Conservation (phyloP, 768 basidiomycete genomes). For the Sporobolomyces phaffii region DNA sequence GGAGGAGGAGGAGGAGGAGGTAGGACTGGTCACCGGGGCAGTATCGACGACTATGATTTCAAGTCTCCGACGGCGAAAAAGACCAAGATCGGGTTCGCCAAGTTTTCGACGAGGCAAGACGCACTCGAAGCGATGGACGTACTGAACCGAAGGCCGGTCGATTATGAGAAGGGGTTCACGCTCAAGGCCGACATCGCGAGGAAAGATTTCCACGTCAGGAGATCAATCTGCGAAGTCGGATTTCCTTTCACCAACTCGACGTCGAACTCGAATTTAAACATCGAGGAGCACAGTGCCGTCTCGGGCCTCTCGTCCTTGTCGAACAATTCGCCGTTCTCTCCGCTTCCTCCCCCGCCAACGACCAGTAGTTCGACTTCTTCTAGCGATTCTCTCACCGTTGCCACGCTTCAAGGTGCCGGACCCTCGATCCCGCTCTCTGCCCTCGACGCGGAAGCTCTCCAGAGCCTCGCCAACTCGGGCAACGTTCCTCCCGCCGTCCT, state of each 20-base stretch:
- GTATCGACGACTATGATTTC: not conserved
- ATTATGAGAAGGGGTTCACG: slow-evolving; percentile 84
- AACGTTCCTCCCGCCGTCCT: slow-evolving; percentile 33
- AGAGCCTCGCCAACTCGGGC: slow-evolving; percentile 20
- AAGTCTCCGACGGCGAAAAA: not conserved
- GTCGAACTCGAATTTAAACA: too few species aligned
- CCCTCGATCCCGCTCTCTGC: slow-evolving; percentile 30
- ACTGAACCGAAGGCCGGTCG: slow-evolving; percentile 81
- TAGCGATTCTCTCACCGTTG: not conserved
- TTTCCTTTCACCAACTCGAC: slow-evolving; percentile 52
- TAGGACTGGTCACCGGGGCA: not conserved
- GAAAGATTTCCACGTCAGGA: slow-evolving; percentile 96
- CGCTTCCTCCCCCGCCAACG: too few species aligned
- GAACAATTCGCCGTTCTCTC: not conserved
- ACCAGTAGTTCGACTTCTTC: not conserved
- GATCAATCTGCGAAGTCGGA: slow-evolving; percentile 56
- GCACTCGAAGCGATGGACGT: slow-evolving; percentile 80
- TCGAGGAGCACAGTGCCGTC: not conserved
- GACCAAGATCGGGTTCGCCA: slow-evolving; percentile 88
- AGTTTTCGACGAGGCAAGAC: slow-evolving; percentile 80
- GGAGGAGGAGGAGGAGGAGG: too few species aligned
- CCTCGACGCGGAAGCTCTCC: slow-evolving; percentile 19
- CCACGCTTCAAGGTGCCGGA: not conserved
- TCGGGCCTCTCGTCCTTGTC: not conserved
- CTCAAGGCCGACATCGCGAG: slow-evolving; percentile 99